These are phyloP conservation scores for Saccharum spontaneum DNA, from an alignment of 176 grass and related monocot genomes.

Conservation along the genomic window DNA sequence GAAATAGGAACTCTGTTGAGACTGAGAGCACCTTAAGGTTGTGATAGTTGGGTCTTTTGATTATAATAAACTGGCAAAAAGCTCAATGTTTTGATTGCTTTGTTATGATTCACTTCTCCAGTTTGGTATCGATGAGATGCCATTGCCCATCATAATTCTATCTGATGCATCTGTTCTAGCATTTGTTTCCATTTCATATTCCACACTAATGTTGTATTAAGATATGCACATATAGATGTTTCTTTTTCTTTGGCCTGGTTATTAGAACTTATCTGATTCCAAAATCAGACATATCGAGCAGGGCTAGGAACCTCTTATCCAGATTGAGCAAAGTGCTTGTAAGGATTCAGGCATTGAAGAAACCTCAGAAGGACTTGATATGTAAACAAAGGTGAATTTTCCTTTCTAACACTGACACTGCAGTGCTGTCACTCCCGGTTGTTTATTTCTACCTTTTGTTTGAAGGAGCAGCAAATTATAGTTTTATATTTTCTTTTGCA, in stretches of 20 bases:
- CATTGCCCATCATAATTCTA: constrained; percentile 13
- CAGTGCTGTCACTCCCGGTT: constrained; percentile 16
- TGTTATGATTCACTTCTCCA: neutral
- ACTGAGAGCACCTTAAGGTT: neutral
- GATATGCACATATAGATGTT: neutral
- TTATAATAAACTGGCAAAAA: neutral
- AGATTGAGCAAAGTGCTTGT: constrained; percentile 91
- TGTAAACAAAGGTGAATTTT: constrained; percentile 67
- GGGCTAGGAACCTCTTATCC: constrained; percentile 72
- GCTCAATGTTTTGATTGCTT: neutral
- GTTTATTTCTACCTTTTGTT: constrained; percentile 11
- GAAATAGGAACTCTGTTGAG: neutral
- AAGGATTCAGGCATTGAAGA: constrained; percentile 69
- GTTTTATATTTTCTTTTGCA: constrained; percentile 46
- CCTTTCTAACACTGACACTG: neutral
- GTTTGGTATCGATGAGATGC: neutral
- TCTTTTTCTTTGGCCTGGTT: constrained; percentile 41
- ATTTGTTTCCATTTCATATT: constrained; percentile 6
- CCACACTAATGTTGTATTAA: neutral
- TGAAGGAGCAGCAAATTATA: neutral
- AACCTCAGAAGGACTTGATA: constrained; percentile 68
- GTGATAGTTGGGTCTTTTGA: neutral
- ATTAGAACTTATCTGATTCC: constrained; percentile 65
- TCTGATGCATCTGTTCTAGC: constrained; percentile 6
- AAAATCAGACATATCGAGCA: constrained; percentile 97